phyloP scores from a whole-genome alignment of 2,329 filamentous ascomycete species.

The Diplodia sapinea region DNA sequence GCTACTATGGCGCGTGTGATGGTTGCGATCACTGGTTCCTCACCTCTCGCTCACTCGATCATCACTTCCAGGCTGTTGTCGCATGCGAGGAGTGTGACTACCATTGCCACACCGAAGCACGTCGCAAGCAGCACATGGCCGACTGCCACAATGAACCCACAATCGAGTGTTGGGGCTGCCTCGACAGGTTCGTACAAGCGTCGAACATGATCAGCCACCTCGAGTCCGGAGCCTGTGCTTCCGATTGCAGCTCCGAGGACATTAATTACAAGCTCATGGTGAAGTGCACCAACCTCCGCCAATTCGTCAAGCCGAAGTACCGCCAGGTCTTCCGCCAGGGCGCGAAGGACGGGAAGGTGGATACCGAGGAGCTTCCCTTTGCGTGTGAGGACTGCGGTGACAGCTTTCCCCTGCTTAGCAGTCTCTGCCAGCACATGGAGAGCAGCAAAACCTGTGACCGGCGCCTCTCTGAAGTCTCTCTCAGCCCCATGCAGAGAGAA shows the following conservation, averaged over 20 bases:
- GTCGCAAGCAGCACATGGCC: constrained; percentile 10
- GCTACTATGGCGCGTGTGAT: not conserved
- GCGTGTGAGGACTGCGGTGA: not conserved
- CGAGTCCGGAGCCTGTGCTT: constrained; percentile 11
- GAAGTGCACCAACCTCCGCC: not conserved
- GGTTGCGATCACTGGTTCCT: constrained; percentile 14
- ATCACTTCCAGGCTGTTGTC: not conserved
- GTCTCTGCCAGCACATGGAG: constrained; percentile 24
- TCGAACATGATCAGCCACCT: constrained; percentile 21
- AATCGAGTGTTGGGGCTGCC: constrained; percentile 22
- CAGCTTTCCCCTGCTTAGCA: constrained; percentile 1
- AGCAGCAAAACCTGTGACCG: not conserved
- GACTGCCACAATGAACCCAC: not conserved
- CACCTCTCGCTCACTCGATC: not conserved
- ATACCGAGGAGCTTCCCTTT: not conserved
- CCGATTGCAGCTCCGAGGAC: constrained; percentile 3
- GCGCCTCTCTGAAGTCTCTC: not conserved
- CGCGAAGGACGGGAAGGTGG: not conserved
- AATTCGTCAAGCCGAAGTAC: not conserved
- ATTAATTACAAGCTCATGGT: constrained; percentile 9
- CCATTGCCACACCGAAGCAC: constrained; percentile 9
- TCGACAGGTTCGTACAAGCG: not conserved
- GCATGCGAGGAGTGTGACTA: constrained; percentile 6
- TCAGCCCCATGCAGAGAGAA: not conserved
- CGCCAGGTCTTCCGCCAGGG: not conserved